Base-by-base conservation (phyloP, 371 early-diverging fungal genomes). In the Phascolomyces articulosus region DNA sequence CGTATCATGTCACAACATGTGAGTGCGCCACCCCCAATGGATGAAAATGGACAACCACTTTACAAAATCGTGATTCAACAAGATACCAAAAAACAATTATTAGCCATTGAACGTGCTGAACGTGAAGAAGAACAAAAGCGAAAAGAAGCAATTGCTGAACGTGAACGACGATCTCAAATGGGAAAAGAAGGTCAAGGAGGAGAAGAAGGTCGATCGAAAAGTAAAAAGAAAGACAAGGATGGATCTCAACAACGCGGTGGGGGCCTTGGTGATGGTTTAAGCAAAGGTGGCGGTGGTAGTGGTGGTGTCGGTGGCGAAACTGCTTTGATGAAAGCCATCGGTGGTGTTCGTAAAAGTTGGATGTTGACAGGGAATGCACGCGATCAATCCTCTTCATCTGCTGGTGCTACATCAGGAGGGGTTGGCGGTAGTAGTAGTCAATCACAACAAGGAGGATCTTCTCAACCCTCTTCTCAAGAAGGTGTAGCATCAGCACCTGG, bases 71-170 rank as follows among this genome's bases (percentile, higher is more conserved):
- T 82, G 0, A 75, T 90, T 18, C 80, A 80, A 38, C 84, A 87
- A 67, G 93, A 93, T 65, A 83, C 89, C 18, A 87, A 86, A 62
- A 85, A 85, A 40, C 93, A 93, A 66, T 73, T 93, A 18, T 63
- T 85, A 55, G 90, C 90, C 1, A 73, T 93, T 55, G 92, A 91
- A 69, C 85, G 91, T 56, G 88, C 89, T 2, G 92, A 90, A 53
- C 77, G 87, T 58, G 86, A 91, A 67, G 84, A 86, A 58, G 90
- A 90, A 51, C 79, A 85, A 8, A 83, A 82, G 58, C 85, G 87
- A 26, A 83, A 81, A 55, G 85, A 82, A 53, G 49, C 62, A 0
- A 67, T 87, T 28, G 73, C 78, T 4, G 85, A 86, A 41, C 71
- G 79, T 15, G 85, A 82, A 58, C 63, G 82, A 57, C 68, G 77